Evolutionary conservation across 768 basidiomycete genomes (phyloP).

Genomic region (Mycena metata): DNA sequence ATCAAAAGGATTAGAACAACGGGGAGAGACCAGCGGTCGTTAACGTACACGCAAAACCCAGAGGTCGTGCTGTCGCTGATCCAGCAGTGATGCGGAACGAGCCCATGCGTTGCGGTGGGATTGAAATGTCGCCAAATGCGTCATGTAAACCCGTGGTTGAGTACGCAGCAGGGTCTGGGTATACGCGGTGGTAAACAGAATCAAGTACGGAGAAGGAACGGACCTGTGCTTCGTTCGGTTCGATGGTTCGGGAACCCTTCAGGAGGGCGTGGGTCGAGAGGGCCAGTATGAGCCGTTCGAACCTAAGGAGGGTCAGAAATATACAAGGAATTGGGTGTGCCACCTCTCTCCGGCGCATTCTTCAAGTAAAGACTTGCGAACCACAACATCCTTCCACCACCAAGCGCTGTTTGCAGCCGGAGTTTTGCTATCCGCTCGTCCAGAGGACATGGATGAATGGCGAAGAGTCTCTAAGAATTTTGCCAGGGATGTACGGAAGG

Average conservation of each 20-base stretch:
- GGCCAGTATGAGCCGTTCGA: conserved; percentile 64
- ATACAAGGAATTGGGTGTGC: conserved; percentile 25
- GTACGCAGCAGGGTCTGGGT: conserved; percentile 45
- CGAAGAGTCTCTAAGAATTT: conserved; percentile 65
- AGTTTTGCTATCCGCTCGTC: conserved; percentile 36
- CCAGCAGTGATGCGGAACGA: conserved; percentile 51
- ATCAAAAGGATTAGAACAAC: no score
- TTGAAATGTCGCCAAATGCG: conserved; percentile 49
- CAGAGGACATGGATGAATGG: conserved; percentile 52
- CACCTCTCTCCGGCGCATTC: conserved; percentile 68
- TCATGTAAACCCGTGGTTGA: conserved; percentile 53
- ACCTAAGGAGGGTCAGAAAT: conserved; percentile 49
- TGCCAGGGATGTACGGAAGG: conserved; percentile 64
- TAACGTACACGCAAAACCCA: conserved; percentile 43
- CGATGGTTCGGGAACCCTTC: conserved; percentile 42
- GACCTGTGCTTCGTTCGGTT: conserved; percentile 38
- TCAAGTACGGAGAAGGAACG: neutral
- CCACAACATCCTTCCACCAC: conserved; percentile 73
- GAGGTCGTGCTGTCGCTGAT: conserved; percentile 51
- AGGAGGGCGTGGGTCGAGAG: conserved; percentile 66
- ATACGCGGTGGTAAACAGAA: neutral
- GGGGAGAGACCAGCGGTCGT: neutral
- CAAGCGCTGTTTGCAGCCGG: conserved; percentile 39
- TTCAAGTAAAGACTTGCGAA: conserved; percentile 68
- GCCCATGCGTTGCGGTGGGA: conserved; percentile 52